Conservation (phyloP, 2,329 filamentous ascomycete species). For the Penicillium verrucosum region DNA sequence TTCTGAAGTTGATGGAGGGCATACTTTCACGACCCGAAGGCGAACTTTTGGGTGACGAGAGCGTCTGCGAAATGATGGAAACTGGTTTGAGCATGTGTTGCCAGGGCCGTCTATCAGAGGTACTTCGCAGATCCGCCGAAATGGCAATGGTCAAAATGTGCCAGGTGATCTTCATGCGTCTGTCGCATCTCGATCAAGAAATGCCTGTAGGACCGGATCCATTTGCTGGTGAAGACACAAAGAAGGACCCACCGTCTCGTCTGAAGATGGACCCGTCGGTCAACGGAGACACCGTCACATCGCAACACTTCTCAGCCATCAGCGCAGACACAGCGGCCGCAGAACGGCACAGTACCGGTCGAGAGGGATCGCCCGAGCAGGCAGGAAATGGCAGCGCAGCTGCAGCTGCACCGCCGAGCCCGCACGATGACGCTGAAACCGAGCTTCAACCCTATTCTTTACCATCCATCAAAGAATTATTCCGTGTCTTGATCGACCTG, state of each 20-base stretch:
- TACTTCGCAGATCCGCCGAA: constrained; percentile 85
- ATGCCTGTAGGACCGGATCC: constrained; percentile 64
- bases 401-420: constrained; percentile 32
- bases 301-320: constrained; percentile 46
- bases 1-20: constrained; percentile 95
- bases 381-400: constrained; percentile 32
- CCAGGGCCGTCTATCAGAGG: constrained; percentile 83
- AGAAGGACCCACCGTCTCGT: constrained; percentile 63
- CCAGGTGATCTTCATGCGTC: constrained; percentile 91
- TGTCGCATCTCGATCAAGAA: constrained; percentile 82
- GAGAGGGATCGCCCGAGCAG: constrained; percentile 35
- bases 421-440: constrained; percentile 46
- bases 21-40: constrained; percentile 95
- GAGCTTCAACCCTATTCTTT: constrained; percentile 85
- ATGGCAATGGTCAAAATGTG: constrained; percentile 99
- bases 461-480: constrained; percentile 89
- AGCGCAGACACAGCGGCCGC: constrained; percentile 37
- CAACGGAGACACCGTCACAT: constrained; percentile 61
- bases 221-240: constrained; percentile 54
- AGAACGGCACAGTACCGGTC: constrained; percentile 33
- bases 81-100: constrained; percentile 96
- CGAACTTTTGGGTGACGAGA: constrained; percentile 92
- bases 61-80: constrained; percentile 99
- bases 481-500: constrained; percentile 88
- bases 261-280: constrained; percentile 81